phyloP scores from a whole-genome alignment of 306 rosid species.

The Alnus rubra region DNA sequence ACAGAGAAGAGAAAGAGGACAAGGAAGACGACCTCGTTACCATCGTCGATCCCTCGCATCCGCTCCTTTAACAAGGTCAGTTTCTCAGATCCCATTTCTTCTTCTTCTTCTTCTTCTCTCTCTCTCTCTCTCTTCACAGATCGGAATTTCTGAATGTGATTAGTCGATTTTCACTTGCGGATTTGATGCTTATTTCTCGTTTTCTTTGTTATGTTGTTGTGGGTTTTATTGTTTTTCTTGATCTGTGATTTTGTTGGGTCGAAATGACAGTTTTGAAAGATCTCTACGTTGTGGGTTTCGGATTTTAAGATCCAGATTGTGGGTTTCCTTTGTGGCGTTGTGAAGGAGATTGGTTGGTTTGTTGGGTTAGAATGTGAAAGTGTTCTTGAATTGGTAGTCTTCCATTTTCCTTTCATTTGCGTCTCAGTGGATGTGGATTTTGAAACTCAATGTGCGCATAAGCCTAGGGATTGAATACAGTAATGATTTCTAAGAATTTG shows the following conservation, averaged over 20 bases:
- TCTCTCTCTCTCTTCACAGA: neutral
- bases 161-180: neutral
- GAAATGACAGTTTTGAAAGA: neutral
- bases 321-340: neutral
- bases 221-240: neutral
- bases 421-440: neutral
- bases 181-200: neutral
- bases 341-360: neutral
- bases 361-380: neutral
- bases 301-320: neutral
- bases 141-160: neutral
- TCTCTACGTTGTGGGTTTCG: neutral
- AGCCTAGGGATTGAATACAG: neutral
- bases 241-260: neutral
- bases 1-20: neutral
- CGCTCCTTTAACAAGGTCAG: neutral
- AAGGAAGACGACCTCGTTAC: conserved; percentile 7
- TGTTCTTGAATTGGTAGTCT: neutral
- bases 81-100: conserved; percentile 6
- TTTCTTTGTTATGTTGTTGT: neutral
- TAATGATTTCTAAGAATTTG: neutral
- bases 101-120: no score
- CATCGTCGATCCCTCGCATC: neutral
- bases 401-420: neutral
- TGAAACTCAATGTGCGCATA: neutral